A percentile compares a stretch with the other conserved stretches of the same genome.
These are phyloP conservation scores for Chlamydomonas eustigma DNA, from an alignment of 139 green algal genomes.

Conservation along the genomic window DNA sequence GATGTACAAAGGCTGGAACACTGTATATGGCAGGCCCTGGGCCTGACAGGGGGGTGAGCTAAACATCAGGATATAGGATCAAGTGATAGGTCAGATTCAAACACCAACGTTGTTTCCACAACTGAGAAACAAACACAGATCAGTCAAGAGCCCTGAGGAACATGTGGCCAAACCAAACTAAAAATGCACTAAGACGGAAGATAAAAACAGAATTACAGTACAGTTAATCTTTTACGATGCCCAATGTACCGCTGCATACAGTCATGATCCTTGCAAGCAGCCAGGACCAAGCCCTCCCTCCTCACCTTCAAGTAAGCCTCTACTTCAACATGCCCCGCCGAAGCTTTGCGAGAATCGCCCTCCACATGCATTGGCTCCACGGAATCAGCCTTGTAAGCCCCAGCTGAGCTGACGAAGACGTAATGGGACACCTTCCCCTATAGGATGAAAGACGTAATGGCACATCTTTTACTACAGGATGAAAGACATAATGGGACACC, in stretches of 20 bases:
- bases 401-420: conserved; percentile 82
- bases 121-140: too few species aligned
- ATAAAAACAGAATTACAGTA: too few species aligned
- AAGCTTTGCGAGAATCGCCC: conserved; percentile 73
- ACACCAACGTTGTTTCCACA: too few species aligned
- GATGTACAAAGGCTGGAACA: conserved; percentile 92
- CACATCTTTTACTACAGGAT: too few species aligned
- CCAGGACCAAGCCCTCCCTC: background rate
- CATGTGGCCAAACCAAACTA: too few species aligned
- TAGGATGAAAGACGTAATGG: conserved; percentile 1
- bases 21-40: conserved; percentile 67
- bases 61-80: too few species aligned
- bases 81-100: too few species aligned
- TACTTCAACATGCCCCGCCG: conserved; percentile 74
- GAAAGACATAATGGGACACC: too few species aligned
- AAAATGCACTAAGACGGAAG: too few species aligned
- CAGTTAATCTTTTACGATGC: too few species aligned
- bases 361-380: conserved; percentile 83
- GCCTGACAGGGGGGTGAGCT: background rate
- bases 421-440: conserved; percentile 82
- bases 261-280: background rate
- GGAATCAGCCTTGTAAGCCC: conserved; percentile 77
- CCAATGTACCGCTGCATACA: background rate
- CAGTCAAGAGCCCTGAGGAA: too few species aligned
- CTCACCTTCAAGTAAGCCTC: conserved; percentile 73